These are phyloP conservation scores for Bruguiera hainesii DNA, from an alignment of 441 rosid species.

Conservation along the genomic window DNA sequence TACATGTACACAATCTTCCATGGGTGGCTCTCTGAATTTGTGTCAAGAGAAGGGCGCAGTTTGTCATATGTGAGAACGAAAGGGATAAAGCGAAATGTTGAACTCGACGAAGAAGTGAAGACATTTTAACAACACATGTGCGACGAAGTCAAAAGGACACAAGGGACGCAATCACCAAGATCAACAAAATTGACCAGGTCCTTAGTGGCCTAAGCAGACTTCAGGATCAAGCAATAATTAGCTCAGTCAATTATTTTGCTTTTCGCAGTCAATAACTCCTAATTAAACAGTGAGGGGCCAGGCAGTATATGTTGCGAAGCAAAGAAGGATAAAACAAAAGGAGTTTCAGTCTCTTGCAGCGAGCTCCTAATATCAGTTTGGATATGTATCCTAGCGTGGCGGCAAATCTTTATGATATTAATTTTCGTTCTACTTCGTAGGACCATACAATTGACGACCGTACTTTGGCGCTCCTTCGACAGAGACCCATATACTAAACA, in stretches of 20 bases:
- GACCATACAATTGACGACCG: background rate
- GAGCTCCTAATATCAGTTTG: too few relatives aligned
- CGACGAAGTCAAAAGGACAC: slow-evolving; percentile 28
- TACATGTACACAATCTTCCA: too few relatives aligned
- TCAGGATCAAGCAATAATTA: slow-evolving; percentile 3
- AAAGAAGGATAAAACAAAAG: too few relatives aligned
- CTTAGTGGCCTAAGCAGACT: slow-evolving; percentile 8
- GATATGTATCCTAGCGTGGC: background rate
- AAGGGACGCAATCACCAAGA: slow-evolving; percentile 12
- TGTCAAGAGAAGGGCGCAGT: too few relatives aligned
- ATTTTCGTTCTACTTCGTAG: background rate
- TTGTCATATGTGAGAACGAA: background rate
- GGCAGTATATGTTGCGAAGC: too few relatives aligned
- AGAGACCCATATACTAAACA: background rate
- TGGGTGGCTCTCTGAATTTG: too few relatives aligned
- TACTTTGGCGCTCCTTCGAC: background rate
- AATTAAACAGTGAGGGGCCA: too few relatives aligned
- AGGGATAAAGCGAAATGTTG: background rate
- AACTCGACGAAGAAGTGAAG: background rate
- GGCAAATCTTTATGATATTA: background rate
- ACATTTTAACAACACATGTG: background rate
- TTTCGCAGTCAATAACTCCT: background rate
- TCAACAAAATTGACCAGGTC: slow-evolving; percentile 27
- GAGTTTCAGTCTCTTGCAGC: too few relatives aligned
- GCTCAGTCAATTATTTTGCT: slow-evolving; percentile 20